These are phyloP conservation scores for Vitis cinerea DNA, from an alignment of 164 flowering plant species.

Conservation along the genomic window DNA sequence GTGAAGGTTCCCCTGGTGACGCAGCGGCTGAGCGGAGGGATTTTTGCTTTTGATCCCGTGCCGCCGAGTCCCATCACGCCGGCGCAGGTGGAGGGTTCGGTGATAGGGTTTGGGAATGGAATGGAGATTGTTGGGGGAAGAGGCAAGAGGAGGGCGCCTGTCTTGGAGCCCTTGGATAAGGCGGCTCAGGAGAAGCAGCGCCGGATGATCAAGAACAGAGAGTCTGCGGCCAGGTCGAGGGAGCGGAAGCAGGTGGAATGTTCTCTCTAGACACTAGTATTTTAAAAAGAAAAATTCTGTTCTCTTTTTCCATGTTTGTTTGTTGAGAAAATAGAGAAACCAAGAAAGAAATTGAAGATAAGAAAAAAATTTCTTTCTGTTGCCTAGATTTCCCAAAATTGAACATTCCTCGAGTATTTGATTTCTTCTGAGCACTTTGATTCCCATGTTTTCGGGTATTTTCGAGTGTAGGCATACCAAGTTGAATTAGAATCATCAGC, in stretches of 20 bases:
- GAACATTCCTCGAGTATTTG: background rate
- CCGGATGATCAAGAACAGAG: conserved; percentile 83
- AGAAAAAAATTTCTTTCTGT: too few species aligned
- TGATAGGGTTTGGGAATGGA: conserved; percentile 48
- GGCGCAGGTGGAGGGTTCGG: conserved; percentile 33
- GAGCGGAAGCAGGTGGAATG: conserved; percentile 67
- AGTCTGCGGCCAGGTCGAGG: conserved; percentile 76
- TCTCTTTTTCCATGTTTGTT: background rate
- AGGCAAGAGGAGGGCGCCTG: conserved; percentile 39
- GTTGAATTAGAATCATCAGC: conserved; percentile 68
- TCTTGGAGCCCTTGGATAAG: conserved; percentile 54
- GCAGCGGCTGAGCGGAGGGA: conserved; percentile 32
- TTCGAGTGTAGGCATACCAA: conserved; percentile 61
- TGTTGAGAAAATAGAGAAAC: background rate
- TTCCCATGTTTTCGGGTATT: background rate
- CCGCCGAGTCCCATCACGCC: conserved; percentile 20
- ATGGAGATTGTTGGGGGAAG: conserved; percentile 29
- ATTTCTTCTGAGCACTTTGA: background rate
- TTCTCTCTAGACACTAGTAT: background rate
- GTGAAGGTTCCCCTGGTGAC: conserved; percentile 26
- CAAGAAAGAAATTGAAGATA: too few species aligned
- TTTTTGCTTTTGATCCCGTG: conserved; percentile 34
- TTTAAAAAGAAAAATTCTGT: too few species aligned
- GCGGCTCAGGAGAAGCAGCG: conserved; percentile 71
- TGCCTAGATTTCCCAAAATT: background rate